A percentile compares a stretch with the other conserved stretches of the same genome.
phyloP scores from a whole-genome alignment of 2,329 filamentous ascomycete genomes.

The Botrytis porri region DNA sequence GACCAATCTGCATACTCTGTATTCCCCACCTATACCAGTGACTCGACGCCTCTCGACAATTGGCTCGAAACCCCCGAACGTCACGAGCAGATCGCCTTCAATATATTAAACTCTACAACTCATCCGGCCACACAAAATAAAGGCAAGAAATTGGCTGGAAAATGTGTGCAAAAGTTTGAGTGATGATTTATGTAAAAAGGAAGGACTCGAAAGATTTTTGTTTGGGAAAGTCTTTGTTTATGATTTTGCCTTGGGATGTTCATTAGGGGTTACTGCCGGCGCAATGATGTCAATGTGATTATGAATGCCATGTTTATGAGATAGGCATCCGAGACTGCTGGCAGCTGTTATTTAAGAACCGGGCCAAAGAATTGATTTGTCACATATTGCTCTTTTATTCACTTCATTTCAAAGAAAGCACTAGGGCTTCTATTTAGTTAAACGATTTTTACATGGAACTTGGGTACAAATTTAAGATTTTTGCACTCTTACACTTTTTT shows the following conservation, averaged over 20 bases:
- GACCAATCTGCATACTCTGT: not conserved
- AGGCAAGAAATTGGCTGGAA: not conserved
- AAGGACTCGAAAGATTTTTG: not conserved
- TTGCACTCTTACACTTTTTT: not conserved
- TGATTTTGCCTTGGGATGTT: not conserved
- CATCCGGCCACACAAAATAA: not conserved
- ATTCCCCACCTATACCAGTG: not conserved
- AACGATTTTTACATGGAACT: not conserved
- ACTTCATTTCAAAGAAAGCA: not conserved
- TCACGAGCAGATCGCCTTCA: conserved; percentile 4
- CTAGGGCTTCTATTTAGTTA: not conserved
- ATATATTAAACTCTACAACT: not conserved
- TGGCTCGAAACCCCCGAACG: not conserved
- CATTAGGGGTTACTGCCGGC: not conserved
- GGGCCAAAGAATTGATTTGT: not conserved
- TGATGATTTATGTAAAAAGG: not conserved
- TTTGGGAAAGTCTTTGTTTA: not conserved
- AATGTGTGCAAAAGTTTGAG: not conserved
- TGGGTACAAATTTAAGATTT: not conserved
- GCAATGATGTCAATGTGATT: not conserved
- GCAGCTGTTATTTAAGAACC: not conserved
- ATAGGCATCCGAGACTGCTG: not conserved
- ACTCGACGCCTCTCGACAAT: not conserved
- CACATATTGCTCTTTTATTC: not conserved
- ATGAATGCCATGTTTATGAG: not conserved